Evolutionary conservation across 345 rosid genomes (phyloP).

Genomic region (Brassica rapa): DNA sequence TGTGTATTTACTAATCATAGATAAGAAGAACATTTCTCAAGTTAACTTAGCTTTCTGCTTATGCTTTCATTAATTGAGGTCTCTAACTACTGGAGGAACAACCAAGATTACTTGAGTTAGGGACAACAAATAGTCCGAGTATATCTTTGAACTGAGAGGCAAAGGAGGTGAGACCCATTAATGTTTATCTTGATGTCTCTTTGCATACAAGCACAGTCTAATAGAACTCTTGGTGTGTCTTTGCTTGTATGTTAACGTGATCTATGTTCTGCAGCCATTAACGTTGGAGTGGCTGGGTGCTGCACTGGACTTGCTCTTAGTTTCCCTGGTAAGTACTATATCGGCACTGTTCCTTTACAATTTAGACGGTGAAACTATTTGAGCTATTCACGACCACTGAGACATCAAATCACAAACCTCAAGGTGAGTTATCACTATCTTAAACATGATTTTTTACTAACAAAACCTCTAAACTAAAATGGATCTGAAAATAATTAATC

Average conservation of each 20-base stretch:
- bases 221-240: not conserved
- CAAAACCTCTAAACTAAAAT: not conserved
- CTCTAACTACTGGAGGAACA: not conserved
- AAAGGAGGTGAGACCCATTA: slow-evolving; percentile 67
- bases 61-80: not conserved
- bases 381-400: not conserved
- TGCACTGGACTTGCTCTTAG: slow-evolving; percentile 88
- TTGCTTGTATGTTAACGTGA: slow-evolving; percentile 13
- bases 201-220: not conserved
- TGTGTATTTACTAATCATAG: not conserved
- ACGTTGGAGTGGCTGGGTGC: slow-evolving; percentile 91
- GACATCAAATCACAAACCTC: not conserved
- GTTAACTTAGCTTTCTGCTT: not conserved
- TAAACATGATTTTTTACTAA: not conserved
- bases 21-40: not conserved
- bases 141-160: slow-evolving; percentile 58
- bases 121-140: not conserved
- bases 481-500: not conserved
- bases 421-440: not conserved
- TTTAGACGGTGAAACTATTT: slow-evolving; percentile 1
- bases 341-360: not conserved
- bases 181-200: not conserved
- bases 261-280: slow-evolving; percentile 55
- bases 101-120: not conserved
- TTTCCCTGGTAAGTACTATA: slow-evolving; percentile 45